Evolutionary conservation across 495 filamentous ascomycete genomes (phyloP).

Genomic region (Neohortaea acidophila): DNA sequence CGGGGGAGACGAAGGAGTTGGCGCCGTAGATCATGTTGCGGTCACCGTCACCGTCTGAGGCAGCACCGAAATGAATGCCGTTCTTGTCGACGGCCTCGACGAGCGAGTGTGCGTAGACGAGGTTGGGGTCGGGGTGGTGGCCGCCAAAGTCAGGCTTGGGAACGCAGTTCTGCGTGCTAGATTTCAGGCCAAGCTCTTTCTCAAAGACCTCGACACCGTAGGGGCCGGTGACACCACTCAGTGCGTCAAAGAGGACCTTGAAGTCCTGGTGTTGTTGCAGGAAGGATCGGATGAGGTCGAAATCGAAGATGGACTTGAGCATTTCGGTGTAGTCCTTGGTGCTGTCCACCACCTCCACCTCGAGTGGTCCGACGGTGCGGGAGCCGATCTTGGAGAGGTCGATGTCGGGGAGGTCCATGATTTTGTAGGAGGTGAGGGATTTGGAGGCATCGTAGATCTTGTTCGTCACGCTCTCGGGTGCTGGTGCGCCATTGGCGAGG

Average conservation of each 20-base stretch:
- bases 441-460: slow-evolving; percentile 90
- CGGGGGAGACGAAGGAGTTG: slow-evolving; percentile 88
- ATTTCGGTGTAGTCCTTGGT: slow-evolving; percentile 82
- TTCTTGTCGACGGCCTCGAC: slow-evolving; percentile 88
- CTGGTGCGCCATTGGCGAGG: slow-evolving; percentile 84
- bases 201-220: slow-evolving; percentile 93
- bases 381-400: slow-evolving; percentile 73
- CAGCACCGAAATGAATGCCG: slow-evolving; percentile 86
- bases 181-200: slow-evolving; percentile 69
- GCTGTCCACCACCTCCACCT: slow-evolving; percentile 90
- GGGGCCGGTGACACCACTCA: slow-evolving; percentile 86
- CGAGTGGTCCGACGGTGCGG: slow-evolving; percentile 65
- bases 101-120: slow-evolving; percentile 92
- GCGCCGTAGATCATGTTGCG: slow-evolving; percentile 99
- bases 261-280: slow-evolving; percentile 72
- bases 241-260: slow-evolving; percentile 90
- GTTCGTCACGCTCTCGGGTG: slow-evolving; percentile 89
- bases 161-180: slow-evolving; percentile 83
- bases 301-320: slow-evolving; percentile 98
- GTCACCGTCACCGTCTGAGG: slow-evolving; percentile 92
- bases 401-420: slow-evolving; percentile 69
- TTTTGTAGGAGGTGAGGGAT: slow-evolving; percentile 78
- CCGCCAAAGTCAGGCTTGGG: slow-evolving; percentile 90
- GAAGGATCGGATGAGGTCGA: slow-evolving; percentile 85
- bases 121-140: slow-evolving; percentile 93